Evolutionary conservation across 441 rosid species (phyloP), one percentile per base, ranked within the genome.

Genomic region (Francoa sonchifolia): DNA sequence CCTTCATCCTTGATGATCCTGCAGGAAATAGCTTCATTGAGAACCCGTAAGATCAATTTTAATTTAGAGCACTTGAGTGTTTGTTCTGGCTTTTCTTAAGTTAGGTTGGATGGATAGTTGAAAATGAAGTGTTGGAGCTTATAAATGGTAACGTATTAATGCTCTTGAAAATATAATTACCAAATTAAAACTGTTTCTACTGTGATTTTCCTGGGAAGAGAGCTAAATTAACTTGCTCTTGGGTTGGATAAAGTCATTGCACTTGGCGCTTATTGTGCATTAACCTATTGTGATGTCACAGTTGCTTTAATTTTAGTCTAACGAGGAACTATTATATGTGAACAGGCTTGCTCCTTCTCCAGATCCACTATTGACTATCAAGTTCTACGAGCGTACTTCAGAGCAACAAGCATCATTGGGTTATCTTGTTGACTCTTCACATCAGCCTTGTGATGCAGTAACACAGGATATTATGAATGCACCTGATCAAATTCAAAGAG

Each of bases 21-120:
- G 71, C 90, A 38, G 98, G 98, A 53, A 90, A 90, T 71, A 78
- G 98, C 76, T 90, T 86, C 65, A 66, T 90, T 48, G 99, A 90
- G 57, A 90, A 86, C 47, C 98, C 71, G 96, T 86, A 77, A 82
- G 96, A 12, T 17, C 33, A 21, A 30, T 26, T 33, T 12, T 28
- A 26, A 4, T 51, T 5, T 31, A 23, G 4, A 34, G 13, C 42
- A 13, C 2, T 14, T 18, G 27, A 23, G 13, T 34, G 1, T 21
- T 20, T 31, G 14, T 10, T 2, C 12, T 27, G 13, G 47, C 9
- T 14, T 26, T 33, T 4, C 40, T 32, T 28, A 12, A 13, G 11
- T 15, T 14, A 11, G 16, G 6, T 11, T 12, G 18, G 41, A 32
- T 52, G 41, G 9, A 3, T 16, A 19, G 39, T 39, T 44, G 31